Percentiles rank a stretch among this genome's conserved stretches.
These are phyloP conservation scores for Zea luxurians DNA, from an alignment of 176 grass and related monocot species.

Conservation along the genomic window DNA sequence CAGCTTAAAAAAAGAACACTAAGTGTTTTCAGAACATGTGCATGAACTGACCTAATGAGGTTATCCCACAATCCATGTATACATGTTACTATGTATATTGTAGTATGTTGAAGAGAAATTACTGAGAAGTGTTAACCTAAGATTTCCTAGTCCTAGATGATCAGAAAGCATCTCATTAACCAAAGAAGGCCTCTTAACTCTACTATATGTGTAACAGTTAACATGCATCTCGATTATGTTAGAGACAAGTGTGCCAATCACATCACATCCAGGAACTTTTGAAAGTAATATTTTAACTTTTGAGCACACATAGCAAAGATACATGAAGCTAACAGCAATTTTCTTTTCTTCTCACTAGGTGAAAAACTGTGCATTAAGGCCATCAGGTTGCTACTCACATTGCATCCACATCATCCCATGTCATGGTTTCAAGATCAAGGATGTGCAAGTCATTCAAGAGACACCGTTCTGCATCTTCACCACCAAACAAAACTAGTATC, in stretches of 20 bases:
- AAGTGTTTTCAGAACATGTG: background rate
- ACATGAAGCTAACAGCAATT: background rate
- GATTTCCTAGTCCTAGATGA: background rate
- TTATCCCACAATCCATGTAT: slow-evolving; percentile 23
- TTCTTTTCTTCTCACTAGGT: slow-evolving; percentile 23
- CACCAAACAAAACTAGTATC: slow-evolving; percentile 89
- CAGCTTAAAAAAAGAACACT: slow-evolving; percentile 2
- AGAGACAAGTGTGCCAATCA: background rate
- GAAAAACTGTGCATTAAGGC: background rate
- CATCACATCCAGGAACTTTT: slow-evolving; percentile 13
- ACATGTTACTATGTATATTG: too few relatives aligned
- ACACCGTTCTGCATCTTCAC: slow-evolving; percentile 96
- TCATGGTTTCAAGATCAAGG: slow-evolving; percentile 99
- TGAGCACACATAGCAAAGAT: background rate
- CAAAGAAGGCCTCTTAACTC: slow-evolving; percentile 7
- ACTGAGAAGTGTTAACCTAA: slow-evolving; percentile 1
- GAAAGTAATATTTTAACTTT: background rate
- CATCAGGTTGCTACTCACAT: slow-evolving; percentile 68
- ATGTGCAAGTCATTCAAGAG: slow-evolving; percentile 99
- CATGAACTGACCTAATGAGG: background rate
- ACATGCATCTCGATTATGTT: slow-evolving; percentile 17
- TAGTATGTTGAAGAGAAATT: slow-evolving; percentile 14
- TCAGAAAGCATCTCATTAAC: background rate
- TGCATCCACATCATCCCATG: slow-evolving; percentile 97
- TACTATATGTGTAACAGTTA: slow-evolving; percentile 8